Percentiles rank a stretch among this genome's conserved stretches.
These are phyloP conservation scores for Didymella lethalis DNA, from an alignment of 2,329 filamentous ascomycete genomes.

Conservation along the genomic window DNA sequence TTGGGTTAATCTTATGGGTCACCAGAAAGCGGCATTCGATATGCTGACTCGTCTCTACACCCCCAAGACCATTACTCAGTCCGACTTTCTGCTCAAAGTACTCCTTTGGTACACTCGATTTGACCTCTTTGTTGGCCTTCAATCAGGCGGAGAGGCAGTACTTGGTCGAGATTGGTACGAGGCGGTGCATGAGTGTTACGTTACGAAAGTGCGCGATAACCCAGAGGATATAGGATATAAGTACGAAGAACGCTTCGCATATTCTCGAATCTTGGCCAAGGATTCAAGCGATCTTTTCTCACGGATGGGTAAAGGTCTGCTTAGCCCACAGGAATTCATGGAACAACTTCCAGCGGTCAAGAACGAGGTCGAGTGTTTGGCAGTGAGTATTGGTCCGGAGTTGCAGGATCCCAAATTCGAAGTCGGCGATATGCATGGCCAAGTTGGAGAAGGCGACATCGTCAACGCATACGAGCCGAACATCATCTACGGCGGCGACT, in stretches of 20 bases:
- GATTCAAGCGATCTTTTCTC: constrained; percentile 83
- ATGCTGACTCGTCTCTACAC: constrained; percentile 81
- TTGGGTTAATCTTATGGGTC: constrained; percentile 91
- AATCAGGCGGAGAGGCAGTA: constrained; percentile 78
- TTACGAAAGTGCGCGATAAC: constrained; percentile 64
- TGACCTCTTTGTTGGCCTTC: constrained; percentile 82
- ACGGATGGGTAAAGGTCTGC: constrained; percentile 68
- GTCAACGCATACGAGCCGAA: constrained; percentile 76
- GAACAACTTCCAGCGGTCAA: constrained; percentile 61
- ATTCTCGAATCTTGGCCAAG: constrained; percentile 75
- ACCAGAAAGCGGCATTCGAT: constrained; percentile 87
- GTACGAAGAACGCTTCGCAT: constrained; percentile 71
- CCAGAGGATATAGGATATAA: constrained; percentile 71
- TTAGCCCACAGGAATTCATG: constrained; percentile 71
- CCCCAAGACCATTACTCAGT: constrained; percentile 75
- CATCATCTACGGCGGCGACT: constrained; percentile 69
- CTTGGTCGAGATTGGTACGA: constrained; percentile 82
- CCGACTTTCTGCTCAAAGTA: constrained; percentile 74
- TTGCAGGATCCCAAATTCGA: constrained; percentile 69
- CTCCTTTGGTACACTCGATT: constrained; percentile 91
- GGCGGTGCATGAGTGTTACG: constrained; percentile 68
- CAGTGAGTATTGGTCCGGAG: constrained; percentile 64
- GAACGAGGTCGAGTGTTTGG: constrained; percentile 54
- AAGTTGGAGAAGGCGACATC: constrained; percentile 68
- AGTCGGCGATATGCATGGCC: constrained; percentile 69